phyloP scores from a whole-genome alignment of 306 rosid genomes.

The Cicer judaicum region DNA sequence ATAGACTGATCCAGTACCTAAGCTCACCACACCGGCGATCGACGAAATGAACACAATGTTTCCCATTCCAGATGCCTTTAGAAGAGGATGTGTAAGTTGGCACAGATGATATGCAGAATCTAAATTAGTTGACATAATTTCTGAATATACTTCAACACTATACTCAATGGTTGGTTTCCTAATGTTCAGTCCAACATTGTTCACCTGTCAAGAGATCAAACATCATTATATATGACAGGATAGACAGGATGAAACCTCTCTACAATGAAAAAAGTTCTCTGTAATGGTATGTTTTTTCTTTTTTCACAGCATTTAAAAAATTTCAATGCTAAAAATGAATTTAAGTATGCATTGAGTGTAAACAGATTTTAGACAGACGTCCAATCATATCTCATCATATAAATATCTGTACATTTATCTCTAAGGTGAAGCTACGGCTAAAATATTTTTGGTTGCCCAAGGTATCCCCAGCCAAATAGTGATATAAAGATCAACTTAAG shows the following conservation, averaged over 20 bases:
- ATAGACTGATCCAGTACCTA: conserved; percentile 74
- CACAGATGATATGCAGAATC: conserved; percentile 73
- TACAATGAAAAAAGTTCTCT: neutral
- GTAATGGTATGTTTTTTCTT: neutral
- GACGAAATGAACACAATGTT: conserved; percentile 87
- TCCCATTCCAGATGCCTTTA: conserved; percentile 77
- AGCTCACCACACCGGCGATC: conserved; percentile 56
- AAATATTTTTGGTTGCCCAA: too few species aligned
- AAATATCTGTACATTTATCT: too few species aligned
- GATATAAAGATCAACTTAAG: too few species aligned
- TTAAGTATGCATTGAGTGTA: too few species aligned
- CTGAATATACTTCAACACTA: conserved; percentile 61
- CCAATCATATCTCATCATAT: too few species aligned
- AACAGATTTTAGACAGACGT: too few species aligned
- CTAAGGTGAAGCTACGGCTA: too few species aligned
- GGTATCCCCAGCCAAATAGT: too few species aligned
- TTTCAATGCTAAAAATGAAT: neutral
- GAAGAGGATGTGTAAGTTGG: conserved; percentile 81
- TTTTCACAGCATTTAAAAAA: conserved; percentile 7
- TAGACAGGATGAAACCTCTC: neutral
- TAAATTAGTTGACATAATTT: conserved; percentile 63
- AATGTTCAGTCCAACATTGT: conserved; percentile 79
- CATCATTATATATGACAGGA: conserved; percentile 18
- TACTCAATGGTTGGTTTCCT: conserved; percentile 82
- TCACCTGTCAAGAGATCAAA: conserved; percentile 59